These are phyloP conservation scores for Immersiporthe knoxdaviesiana DNA, from an alignment of 2,329 filamentous ascomycete species.

Conservation along the genomic window DNA sequence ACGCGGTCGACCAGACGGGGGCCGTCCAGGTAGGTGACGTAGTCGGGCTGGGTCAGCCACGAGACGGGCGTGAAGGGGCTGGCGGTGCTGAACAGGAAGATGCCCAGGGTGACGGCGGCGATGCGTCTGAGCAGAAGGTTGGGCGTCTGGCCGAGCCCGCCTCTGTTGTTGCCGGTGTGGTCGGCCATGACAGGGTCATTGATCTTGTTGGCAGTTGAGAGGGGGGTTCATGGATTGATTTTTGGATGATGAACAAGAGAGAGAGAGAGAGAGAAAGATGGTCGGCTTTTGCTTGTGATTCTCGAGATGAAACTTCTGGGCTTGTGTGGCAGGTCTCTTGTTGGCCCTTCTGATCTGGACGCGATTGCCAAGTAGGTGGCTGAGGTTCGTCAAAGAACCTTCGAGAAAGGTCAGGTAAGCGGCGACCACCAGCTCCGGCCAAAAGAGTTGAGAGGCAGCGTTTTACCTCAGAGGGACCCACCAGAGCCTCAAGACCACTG, in stretches of 20 bases:
- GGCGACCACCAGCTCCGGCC: neutral
- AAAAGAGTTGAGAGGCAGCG: neutral
- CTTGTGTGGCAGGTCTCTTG: neutral
- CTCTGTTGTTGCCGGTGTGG: neutral
- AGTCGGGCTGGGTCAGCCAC: conserved; percentile 27
- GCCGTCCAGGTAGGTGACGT: conserved; percentile 25
- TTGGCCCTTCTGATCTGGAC: neutral
- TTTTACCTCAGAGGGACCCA: neutral
- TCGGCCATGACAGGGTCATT: conserved; percentile 13
- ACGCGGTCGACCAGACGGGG: conserved; percentile 25
- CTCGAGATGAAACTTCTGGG: neutral
- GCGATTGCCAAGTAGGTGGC: neutral
- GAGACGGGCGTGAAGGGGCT: conserved; percentile 24
- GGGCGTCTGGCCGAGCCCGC: neutral
- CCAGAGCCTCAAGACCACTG: neutral
- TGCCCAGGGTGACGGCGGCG: conserved; percentile 23
- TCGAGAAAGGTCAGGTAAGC: neutral
- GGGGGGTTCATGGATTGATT: too few relatives aligned
- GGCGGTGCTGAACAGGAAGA: conserved; percentile 18
- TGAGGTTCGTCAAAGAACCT: neutral
- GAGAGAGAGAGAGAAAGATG: too few relatives aligned
- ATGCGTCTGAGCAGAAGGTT: conserved; percentile 22
- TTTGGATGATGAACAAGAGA: too few relatives aligned
- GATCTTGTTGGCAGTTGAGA: neutral
- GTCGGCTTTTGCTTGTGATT: too few relatives aligned